phyloP scores from a whole-genome alignment of 2,329 filamentous ascomycete species.

The Akanthomyces muscarius region DNA sequence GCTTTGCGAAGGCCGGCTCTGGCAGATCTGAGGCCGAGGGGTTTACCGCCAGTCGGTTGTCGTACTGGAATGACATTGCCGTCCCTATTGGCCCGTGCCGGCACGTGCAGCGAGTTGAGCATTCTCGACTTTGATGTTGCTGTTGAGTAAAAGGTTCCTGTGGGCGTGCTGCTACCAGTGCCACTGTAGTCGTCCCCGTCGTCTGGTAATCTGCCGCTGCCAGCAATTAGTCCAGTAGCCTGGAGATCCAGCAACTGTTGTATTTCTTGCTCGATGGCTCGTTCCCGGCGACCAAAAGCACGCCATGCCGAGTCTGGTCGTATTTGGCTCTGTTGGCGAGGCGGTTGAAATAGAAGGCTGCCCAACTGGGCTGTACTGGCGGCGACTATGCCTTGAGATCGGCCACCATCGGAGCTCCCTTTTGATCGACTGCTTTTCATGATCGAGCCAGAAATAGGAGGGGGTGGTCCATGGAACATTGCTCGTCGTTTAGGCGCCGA shows the following conservation, averaged over 20 bases:
- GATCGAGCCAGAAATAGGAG: conserved; percentile 45
- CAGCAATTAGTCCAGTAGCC: conserved; percentile 40
- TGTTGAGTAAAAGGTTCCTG: conserved; percentile 37
- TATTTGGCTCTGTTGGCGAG: conserved; percentile 24
- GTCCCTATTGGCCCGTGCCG: conserved; percentile 34
- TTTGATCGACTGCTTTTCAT: conserved; percentile 26
- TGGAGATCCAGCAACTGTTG: conserved; percentile 48
- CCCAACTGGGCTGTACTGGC: conserved; percentile 23
- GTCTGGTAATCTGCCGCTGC: conserved; percentile 28
- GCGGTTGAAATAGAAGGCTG: conserved; percentile 38
- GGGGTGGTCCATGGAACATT: conserved; percentile 47
- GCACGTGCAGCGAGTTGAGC: conserved; percentile 40
- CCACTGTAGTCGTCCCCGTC: conserved; percentile 34
- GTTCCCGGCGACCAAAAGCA: conserved; percentile 43
- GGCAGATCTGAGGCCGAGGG: conserved; percentile 56
- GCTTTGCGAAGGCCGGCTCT: conserved; percentile 60
- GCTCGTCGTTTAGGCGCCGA: conserved; percentile 30
- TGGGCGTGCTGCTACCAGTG: conserved; percentile 40
- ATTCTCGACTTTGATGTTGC: conserved; percentile 38
- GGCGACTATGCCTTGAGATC: conserved; percentile 21
- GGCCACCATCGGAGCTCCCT: conserved; percentile 20
- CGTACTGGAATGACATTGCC: conserved; percentile 57
- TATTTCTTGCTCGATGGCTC: conserved; percentile 42
- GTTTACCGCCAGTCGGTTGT: conserved; percentile 48
- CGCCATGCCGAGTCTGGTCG: conserved; percentile 45